Conservation (phyloP, 2,329 filamentous ascomycete genomes). For the Zymoseptoria ardabiliae region DNA sequence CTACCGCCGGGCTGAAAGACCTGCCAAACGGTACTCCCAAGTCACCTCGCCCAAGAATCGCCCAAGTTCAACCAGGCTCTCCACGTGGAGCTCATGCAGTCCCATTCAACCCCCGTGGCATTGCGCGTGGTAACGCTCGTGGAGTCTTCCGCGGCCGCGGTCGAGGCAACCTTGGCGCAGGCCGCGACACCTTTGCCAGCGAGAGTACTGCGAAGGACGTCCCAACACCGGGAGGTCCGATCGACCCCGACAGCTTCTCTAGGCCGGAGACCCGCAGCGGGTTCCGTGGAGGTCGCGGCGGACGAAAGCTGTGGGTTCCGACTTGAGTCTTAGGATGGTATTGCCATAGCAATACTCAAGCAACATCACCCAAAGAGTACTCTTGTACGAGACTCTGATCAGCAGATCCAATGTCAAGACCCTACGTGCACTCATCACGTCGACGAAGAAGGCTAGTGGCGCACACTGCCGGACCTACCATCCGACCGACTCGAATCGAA, state of each 20-base stretch:
- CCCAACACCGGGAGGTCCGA: slow-evolving; percentile 19
- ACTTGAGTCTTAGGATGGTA: slow-evolving; percentile 16
- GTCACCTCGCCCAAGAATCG: slow-evolving; percentile 10
- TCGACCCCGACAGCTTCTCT: slow-evolving; percentile 33
- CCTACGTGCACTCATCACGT: not conserved
- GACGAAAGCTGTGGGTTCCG: slow-evolving; percentile 30
- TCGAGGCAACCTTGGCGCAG: slow-evolving; percentile 17
- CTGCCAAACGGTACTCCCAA: slow-evolving; percentile 8
- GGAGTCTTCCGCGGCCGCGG: slow-evolving; percentile 22
- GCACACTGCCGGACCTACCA: not conserved
- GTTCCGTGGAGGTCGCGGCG: slow-evolving; percentile 21
- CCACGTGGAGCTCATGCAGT: slow-evolving; percentile 13
- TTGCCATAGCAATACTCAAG: not conserved
- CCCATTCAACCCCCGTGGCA: slow-evolving; percentile 18
- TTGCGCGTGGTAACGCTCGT: slow-evolving; percentile 14
- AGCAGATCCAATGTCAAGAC: not conserved
- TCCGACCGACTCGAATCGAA: not conserved
- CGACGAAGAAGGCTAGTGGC: not conserved
- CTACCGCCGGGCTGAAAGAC: slow-evolving; percentile 2
- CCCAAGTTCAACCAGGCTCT: slow-evolving; percentile 9
- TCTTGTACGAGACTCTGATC: not conserved
- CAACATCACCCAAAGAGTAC: not conserved
- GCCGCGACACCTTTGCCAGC: slow-evolving; percentile 16
- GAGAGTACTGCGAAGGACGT: slow-evolving; percentile 1
- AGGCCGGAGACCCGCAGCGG: slow-evolving; percentile 26